Evolutionary conservation across 495 filamentous ascomycete genomes (phyloP), one percentile per base, ranked within the genome.

Genomic region (Podospora didyma): DNA sequence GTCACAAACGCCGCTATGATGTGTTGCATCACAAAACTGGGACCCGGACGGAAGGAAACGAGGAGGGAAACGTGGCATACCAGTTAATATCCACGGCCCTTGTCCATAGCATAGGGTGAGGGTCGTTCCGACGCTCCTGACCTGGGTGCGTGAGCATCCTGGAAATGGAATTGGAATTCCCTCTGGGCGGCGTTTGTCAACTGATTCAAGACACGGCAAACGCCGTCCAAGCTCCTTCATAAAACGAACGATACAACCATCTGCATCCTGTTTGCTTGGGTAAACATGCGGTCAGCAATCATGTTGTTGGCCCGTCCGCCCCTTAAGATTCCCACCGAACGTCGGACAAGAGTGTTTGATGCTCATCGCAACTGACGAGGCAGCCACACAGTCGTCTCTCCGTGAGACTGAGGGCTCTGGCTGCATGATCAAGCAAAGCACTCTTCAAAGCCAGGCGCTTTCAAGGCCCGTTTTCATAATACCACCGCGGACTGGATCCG

Each of bases 91-190:
- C 19, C 39, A 26, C 21, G 17, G 41, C 19, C 54, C 59, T 45
- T 48, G 56, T 51, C 48, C 23, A 56, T 59, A 59, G 56, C 60
- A 59, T 53, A 22, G 56, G 39, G 7, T 54, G 31, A 31, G 51
- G 51, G 31, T 51, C 46, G 52, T 50, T 56, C 53, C 55, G 41
- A 52, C 16, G 53, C 34, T 52, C 35, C 46, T 45, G 44, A 52
- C 52, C 44, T 49, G 48, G 49, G 50, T 41, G 49, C 16, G 19
- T 17, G 34, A 51, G 22, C 45, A 47, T 47, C 45, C 21, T 2
- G 2, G 39, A 42, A 42, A 12, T 42, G 3, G 39, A 42, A 42
- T 42, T 42, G 39, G 6, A 7, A 42, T 42, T 42, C 7, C 14
- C n/a, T 14, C 10, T 2, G 39, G n/a, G n/a, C n/a, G n/a, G 39